A percentile compares a stretch with the other conserved stretches of the same genome.
These are phyloP conservation scores for Aspergillus novoparasiticus DNA, from an alignment of 2,329 filamentous ascomycete genomes.

Conservation along the genomic window DNA sequence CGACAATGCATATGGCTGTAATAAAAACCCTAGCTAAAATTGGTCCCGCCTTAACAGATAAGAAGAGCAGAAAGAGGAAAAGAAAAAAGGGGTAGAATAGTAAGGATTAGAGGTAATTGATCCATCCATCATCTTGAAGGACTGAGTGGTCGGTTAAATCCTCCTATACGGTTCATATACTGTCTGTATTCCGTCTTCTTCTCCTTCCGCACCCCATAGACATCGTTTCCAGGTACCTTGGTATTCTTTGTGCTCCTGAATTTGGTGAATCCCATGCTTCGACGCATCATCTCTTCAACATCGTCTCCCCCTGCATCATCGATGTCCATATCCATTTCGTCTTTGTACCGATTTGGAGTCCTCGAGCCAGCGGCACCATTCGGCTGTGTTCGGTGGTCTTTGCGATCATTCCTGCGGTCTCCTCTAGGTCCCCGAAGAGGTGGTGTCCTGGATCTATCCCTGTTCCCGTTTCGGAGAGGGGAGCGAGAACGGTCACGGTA, in stretches of 20 bases:
- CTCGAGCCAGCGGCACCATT: constrained; percentile 29
- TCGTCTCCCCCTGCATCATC: constrained; percentile 62
- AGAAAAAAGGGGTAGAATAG: background rate
- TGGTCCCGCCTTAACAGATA: constrained; percentile 17
- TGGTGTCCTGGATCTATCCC: constrained; percentile 39
- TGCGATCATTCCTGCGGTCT: constrained; percentile 36
- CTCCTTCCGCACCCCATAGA: constrained; percentile 81
- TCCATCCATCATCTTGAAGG: constrained; percentile 38
- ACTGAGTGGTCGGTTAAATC: constrained; percentile 54
- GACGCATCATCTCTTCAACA: constrained; percentile 72
- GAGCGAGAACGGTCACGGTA: constrained; percentile 41
- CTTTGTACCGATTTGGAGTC: constrained; percentile 28
- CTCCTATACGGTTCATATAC: constrained; percentile 72
- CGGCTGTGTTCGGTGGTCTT: constrained; percentile 27
- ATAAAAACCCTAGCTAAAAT: constrained; percentile 1
- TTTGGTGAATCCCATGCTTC: constrained; percentile 85
- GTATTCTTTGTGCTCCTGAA: constrained; percentile 88
- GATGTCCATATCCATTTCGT: constrained; percentile 43
- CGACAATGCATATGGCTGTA: constrained; percentile 31
- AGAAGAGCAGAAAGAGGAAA: background rate
- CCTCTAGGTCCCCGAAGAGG: constrained; percentile 38
- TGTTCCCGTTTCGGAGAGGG: constrained; percentile 39
- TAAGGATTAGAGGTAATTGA: constrained; percentile 5
- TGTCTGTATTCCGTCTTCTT: constrained; percentile 95
- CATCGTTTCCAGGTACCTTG: constrained; percentile 85